Evolutionary conservation across 805 yeast species (phyloP).

Genomic region (Suhomyces canberraensis): DNA sequence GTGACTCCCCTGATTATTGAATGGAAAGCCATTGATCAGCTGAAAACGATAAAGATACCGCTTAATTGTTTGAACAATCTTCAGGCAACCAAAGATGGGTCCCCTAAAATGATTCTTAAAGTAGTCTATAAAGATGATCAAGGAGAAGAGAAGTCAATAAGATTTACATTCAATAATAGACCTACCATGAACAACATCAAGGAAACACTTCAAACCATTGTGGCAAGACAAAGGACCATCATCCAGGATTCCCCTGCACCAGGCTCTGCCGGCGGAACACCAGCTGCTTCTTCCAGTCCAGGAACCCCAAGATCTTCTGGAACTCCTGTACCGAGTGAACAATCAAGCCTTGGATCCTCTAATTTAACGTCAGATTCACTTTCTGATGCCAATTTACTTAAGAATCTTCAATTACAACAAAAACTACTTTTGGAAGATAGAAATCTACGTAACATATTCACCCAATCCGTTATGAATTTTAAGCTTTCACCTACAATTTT

Average conservation of each 20-base stretch:
- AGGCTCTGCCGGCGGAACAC: conserved; percentile 32
- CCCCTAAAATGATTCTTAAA: conserved; percentile 65
- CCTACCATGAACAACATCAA: conserved; percentile 75
- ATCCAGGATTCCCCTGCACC: conserved; percentile 34
- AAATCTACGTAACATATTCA: conserved; percentile 67
- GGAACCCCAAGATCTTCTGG: background rate
- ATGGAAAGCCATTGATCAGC: conserved; percentile 44
- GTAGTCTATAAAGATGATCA: conserved; percentile 44
- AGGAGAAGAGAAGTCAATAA: conserved; percentile 27
- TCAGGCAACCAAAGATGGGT: conserved; percentile 66
- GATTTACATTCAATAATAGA: conserved; percentile 66
- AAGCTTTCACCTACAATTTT: conserved; percentile 79
- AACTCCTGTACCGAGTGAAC: background rate
- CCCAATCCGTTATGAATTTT: conserved; percentile 79
- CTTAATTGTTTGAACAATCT: conserved; percentile 40
- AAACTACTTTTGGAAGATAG: conserved; percentile 68
- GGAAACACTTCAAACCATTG: conserved; percentile 61
- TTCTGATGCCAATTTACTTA: conserved; percentile 50
- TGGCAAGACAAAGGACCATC: conserved; percentile 61
- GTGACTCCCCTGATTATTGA: conserved; percentile 38
- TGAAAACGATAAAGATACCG: conserved; percentile 31
- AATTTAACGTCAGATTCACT: conserved; percentile 20
- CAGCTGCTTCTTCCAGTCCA: conserved; percentile 9
- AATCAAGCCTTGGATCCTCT: background rate
- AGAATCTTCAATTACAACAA: conserved; percentile 77